Percentiles rank a stretch among this genome's conserved stretches.
These are phyloP conservation scores for Henckelia pumila DNA, from an alignment of 257 asterid species.

Conservation along the genomic window DNA sequence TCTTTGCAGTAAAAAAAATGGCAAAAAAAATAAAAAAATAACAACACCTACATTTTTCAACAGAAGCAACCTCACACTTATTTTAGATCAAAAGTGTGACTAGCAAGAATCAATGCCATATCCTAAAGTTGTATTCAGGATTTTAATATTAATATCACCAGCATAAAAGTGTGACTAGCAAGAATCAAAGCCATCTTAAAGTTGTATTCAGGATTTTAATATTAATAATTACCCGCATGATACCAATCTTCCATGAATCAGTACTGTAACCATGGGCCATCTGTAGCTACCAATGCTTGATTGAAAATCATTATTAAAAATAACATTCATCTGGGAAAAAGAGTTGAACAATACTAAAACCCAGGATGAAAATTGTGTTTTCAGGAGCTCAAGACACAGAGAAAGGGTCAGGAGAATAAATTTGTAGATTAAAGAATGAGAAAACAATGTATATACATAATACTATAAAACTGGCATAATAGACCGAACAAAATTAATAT, in stretches of 20 bases:
- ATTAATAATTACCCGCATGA: no score
- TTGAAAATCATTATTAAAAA: neutral
- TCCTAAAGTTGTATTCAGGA: neutral
- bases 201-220: no score
- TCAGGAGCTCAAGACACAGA: neutral
- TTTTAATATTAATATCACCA: no score
- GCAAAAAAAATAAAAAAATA: no score
- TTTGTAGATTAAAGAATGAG: neutral
- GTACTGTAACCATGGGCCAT: neutral
- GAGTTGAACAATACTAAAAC: neutral
- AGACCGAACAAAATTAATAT: constrained; percentile 1
- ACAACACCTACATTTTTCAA: neutral
- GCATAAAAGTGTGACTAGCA: neutral
- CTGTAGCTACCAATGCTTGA: neutral
- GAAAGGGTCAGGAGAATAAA: neutral
- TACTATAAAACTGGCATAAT: constrained; percentile 1
- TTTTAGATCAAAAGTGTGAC: neutral
- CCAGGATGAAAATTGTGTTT: neutral
- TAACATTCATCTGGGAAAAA: no score
- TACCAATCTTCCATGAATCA: neutral
- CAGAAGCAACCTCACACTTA: neutral
- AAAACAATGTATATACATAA: constrained; percentile 1
- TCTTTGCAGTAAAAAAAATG: no score
- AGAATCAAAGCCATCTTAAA: neutral
- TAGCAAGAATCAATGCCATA: neutral